Base-by-base conservation (phyloP, 805 yeast genomes). In the Suhomyces vadensis region DNA sequence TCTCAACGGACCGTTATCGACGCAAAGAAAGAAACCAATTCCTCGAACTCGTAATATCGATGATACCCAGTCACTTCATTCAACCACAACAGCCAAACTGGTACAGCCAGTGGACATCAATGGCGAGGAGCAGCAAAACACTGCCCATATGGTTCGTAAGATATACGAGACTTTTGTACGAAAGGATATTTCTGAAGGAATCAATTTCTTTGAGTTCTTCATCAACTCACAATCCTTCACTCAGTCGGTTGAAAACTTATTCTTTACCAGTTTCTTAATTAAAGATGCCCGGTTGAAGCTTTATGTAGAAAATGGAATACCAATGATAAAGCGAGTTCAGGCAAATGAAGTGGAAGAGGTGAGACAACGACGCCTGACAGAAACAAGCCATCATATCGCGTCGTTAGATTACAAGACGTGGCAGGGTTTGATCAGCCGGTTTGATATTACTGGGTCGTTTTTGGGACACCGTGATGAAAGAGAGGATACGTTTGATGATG, bases 231-330 rank as follows among this genome's bases (percentile, higher is more conserved):
- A 65, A 11, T 83, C 92, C 5, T 91, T 84, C 62, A 71, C 85
- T 1, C 90, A 84, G 58, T 78, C 90, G 1, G 82, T 91, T 2
- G 97, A 92, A 60, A 89, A 88, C 57, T 64, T 92, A 54, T 91
- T 91, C 55, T 87, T 83, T 56, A 75, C 87, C 0, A 85, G 96
- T 58, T 90, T 91, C 55, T 65, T 92, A 36, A 78, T 89, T 2
- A 78, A 83, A 54, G 95, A 87, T 54, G 90, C 87, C 0, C 79
- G 72, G 52, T 62, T 89, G 26, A 65, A 69, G 19, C 52, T 89
- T 17, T 78, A 57, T 27, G 43, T 71, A n/a, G 82, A 78, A 44
- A 68, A 66, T 3, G 73, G 74, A n/a, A 72, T 58, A 16, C 75
- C 76, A 0, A 69, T 67, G 44, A 76, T 83, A 1, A 61, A 67